Evolutionary conservation across 2,329 filamentous ascomycete species (phyloP), one percentile per base, ranked within the genome.

Genomic region (Ceratocystiopsis sp.): DNA sequence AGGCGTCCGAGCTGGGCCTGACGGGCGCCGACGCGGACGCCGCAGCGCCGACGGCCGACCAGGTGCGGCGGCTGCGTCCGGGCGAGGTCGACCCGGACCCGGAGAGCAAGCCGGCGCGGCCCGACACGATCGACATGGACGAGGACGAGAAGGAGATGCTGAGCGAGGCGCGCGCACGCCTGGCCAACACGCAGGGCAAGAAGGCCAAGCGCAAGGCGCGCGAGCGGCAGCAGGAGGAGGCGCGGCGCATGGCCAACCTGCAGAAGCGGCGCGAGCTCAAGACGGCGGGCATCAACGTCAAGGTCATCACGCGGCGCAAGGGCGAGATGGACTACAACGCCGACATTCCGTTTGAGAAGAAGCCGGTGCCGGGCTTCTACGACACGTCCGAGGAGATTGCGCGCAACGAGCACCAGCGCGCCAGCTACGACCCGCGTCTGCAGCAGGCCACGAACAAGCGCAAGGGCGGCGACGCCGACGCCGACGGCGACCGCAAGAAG

Each of bases 121-220:
- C 91, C 35, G 91, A 98, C 60, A 95, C 91, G 7, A 91, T 98
- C 58, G 91, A 98, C 61, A 77, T 98, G 54, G 91, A 98, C 58
- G 91, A 98, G 59, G 91, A 98, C 57, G 91, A 98, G 62, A 96
- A 98, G 67, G 91, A 98, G 63, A 98, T 98, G 91, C 64, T 98
- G 55, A 95, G 87, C 58, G 91, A 98, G 65, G 91, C 91, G 52
- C 84, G 91, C 57, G 91, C 91, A 44, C 85, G 91, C 64, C 67
- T 98, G 50, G 91, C 91, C 49, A 98, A 98, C 56, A 96, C 91
- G 12, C 91, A 96, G 62, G 91, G 91, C 58, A 98, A 98, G 65
- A 98, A 98, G 66, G 91, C 91, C 8, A 98, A 98, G 69, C 71
- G 91, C 52, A 98, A 98, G 69, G 91, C 91, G 33, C 76, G 91